A percentile compares a stretch with the other conserved stretches of the same genome.
These are phyloP conservation scores for Breviolum minutum DNA, from an alignment of 73 alveolate species.

Conservation along the genomic window DNA sequence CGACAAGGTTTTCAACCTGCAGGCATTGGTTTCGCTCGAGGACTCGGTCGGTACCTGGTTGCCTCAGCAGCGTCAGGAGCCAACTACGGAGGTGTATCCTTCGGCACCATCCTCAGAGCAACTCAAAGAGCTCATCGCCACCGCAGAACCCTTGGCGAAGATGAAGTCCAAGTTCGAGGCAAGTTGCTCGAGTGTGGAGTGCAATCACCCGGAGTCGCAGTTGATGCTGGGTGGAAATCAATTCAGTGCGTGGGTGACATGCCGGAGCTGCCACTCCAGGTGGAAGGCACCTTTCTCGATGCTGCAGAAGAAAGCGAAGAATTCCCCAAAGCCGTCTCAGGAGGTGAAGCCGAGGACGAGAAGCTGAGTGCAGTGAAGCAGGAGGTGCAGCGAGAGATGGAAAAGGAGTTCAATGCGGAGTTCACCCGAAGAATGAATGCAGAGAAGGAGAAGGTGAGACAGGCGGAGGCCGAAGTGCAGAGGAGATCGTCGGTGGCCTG, in stretches of 20 bases:
- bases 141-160: neutral
- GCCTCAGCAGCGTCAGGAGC: neutral
- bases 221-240: neutral
- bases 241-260: neutral
- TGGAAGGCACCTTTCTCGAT: neutral
- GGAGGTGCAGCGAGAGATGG: neutral
- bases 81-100: too few relatives aligned
- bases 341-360: too few relatives aligned
- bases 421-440: too few relatives aligned
- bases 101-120: neutral
- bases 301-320: too few relatives aligned
- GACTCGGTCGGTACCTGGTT: neutral
- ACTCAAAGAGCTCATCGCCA: neutral
- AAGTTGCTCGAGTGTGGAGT: neutral
- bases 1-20: neutral
- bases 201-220: neutral
- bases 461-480: too few relatives aligned
- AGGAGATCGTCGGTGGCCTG: too few relatives aligned
- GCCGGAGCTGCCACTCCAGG: neutral
- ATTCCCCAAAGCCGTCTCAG: too few relatives aligned
- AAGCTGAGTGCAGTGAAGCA: too few relatives aligned
- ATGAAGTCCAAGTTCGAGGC: neutral
- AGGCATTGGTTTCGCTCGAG: neutral
- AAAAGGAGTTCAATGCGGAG: neutral
- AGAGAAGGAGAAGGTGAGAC: too few relatives aligned